Base-by-base conservation (phyloP, 805 yeast genomes). In the Yarrowia sp. region DNA sequence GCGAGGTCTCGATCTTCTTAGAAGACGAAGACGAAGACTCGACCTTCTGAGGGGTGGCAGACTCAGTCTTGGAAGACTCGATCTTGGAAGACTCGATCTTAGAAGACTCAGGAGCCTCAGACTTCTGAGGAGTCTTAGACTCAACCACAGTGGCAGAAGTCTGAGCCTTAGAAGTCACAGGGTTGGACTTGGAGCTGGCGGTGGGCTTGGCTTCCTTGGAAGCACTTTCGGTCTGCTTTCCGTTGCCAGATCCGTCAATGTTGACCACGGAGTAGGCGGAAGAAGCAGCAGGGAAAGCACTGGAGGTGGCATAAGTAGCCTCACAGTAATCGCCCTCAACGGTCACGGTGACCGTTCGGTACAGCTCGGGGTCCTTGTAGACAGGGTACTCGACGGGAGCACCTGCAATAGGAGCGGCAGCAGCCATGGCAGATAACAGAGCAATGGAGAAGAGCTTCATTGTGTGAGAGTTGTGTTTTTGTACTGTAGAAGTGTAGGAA, bases 201-300 rank as follows among this genome's bases (percentile, higher is more conserved):
- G 40, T 36, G 10, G 40, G 21, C 40, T 36, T 10, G 8, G 40
- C 21, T 11, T 12, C 43, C 43, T 40, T 26, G 30, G 54, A 4
- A 30, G 32, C 21, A n/a, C 46, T 5, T 26, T 40, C 32, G 12
- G 65, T 61, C 46, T 46, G 44, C 40, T 46, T 19, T 24, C 61
- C 52, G 11, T 26, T 24, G 6, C 54, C 54, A 19, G 54, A 48
- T 0, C 72, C 72, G 43, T 69, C 71, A 43, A 70, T 64, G 48
- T 69, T 67, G 26, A 70, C 69, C 8, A 68, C 69, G 4, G 72
- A 71, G 44, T 70, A 70, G 4, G 66, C 24, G 14, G 52, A 46
- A 14, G 66, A 38, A 4, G 65, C 24, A 8, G 56, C 67, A 11
- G 66, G 68, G 14, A 70, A 69, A 35, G 69, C 66, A 1, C 62